Evolutionary conservation across 352 stramenopile species (phyloP).

Genomic region (Plasmopara viticola): DNA sequence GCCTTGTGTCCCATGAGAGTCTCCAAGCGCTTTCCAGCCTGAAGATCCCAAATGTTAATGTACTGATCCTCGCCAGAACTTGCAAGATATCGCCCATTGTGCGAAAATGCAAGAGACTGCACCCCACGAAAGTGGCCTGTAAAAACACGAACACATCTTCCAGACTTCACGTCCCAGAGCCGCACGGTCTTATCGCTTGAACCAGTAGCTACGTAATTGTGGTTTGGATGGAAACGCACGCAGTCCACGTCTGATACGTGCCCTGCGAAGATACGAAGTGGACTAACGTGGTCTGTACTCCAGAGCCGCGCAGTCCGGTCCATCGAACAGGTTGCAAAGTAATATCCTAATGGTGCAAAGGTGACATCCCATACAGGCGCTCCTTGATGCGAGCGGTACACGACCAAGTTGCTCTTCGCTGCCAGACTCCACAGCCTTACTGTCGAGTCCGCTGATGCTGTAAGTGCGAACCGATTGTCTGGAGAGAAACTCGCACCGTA

Average conservation of each 20-base stretch:
- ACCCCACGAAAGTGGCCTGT: slow-evolving; percentile 87
- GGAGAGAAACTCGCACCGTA: slow-evolving; percentile 81
- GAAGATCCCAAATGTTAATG: slow-evolving; percentile 93
- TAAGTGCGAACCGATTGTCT: slow-evolving; percentile 81
- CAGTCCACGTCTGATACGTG: slow-evolving; percentile 90
- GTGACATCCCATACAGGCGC: slow-evolving; percentile 89
- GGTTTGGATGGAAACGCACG: slow-evolving; percentile 93
- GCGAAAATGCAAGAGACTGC: slow-evolving; percentile 85
- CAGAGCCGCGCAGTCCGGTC: slow-evolving; percentile 91
- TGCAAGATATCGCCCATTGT: slow-evolving; percentile 85
- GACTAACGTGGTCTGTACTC: slow-evolving; percentile 88
- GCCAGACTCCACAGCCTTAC: slow-evolving; percentile 84
- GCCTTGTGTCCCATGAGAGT: slow-evolving; percentile 75
- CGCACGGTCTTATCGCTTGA: slow-evolving; percentile 92
- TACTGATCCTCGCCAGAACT: slow-evolving; percentile 83
- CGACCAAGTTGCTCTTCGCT: slow-evolving; percentile 66
- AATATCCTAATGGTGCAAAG: slow-evolving; percentile 89
- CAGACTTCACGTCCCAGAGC: slow-evolving; percentile 92
- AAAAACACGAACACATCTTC: slow-evolving; percentile 89
- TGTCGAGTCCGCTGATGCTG: slow-evolving; percentile 70
- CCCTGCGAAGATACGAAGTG: slow-evolving; percentile 90
- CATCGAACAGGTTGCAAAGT: slow-evolving; percentile 92
- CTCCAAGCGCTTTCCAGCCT: slow-evolving; percentile 79
- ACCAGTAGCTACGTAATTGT: slow-evolving; percentile 92
- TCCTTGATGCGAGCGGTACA: slow-evolving; percentile 68